Base-by-base conservation (phyloP, 1,139 yeast genomes). In the Geotrichum bryndzae region DNA sequence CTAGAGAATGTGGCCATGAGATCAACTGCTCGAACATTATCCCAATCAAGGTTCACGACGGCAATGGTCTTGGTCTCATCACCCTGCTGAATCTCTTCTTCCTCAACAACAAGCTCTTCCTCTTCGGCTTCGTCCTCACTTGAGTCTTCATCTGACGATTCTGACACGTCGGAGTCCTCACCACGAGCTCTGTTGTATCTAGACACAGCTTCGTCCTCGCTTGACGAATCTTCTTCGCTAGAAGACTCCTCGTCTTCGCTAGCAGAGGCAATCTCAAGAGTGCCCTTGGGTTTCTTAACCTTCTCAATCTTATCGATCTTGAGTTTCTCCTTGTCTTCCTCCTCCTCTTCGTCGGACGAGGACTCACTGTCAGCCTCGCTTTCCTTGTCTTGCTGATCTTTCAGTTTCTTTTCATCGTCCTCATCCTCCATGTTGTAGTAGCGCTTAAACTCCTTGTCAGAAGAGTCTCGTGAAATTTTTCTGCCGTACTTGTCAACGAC, bases 11-110 rank as follows among this genome's bases (percentile, higher is more conserved):
- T 88, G 5, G 96, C 96, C 89, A 90, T 84, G 66, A 95, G 75
- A 73, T 94, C 99, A 13, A 84, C 85, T 0, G 98, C 89, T 59
- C 85, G 82, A 25, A 95, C 80, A 71, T 94, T 89, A 69, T 95
- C 99, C 99, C 99, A 95, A 72, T 95, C 99, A 82, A 95, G 80
- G 70, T 95, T 95, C 41, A 95, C 99, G 1, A 87, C 96, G 0
- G 99, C 99, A 72, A 95, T 80, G 5, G 89, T 78, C 48, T 78
- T 77, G 0, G 96, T 81, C 35, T 96, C 96, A 1, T 92, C 97
- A 53, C 97, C 96, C 64, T 85, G 86, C 58, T 89, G 94, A 13
- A 95, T 88, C 62, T 83, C 81, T 8, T 75, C 73, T 29, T 80
- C 82, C 67, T 86, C 92, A 50, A 87, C 88, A 71, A 87, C 78